Evolutionary conservation across 139 green algal genomes (phyloP), one percentile per base, ranked within the genome.

Genomic region (Trebouxia sp.): DNA sequence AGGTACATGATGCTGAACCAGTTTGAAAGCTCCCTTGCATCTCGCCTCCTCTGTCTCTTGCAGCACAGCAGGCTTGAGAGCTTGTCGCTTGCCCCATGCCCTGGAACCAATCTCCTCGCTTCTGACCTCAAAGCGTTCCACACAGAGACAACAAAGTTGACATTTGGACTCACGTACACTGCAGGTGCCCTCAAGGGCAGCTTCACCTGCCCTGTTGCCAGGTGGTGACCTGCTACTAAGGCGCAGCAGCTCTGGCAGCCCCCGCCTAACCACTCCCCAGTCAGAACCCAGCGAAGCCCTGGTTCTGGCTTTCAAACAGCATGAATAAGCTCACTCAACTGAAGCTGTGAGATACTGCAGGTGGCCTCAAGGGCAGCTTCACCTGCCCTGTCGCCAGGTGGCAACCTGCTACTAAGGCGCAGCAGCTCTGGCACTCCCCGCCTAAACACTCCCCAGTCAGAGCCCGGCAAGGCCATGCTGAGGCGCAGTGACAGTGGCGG

Each of bases 401-500:
- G 62, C 0, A 35, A 45, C 35, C 14, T 70, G 58, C 58, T 70
- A 7, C 58, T 72, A 8, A 32, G 62, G 32, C 62, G 62, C 62
- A 72, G 62, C 62, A 72, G 62, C 62, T 72, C 62, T 28, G 62
- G 62, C 35, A 45, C 32, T 43, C 32, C 62, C 15, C 35, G 32
- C 20, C 32, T 43, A 14, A 45, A 35, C 35, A 72, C 62, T n/a
- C 62, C 62, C 35, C 42, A 72, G 20, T 72, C 62, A 45, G 62
- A 72, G 62, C 62, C 62, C 62, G 43, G 35, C 62, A 72, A 45
- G 32, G 62, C 32, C 28, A 3, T 45, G 62, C 35, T 72, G 62
- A 72, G 62, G 62, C 62, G 62, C 62, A 72, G 32, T 45, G 62
- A 72, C 15, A 72, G 62, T n/a, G 32, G 62, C 7, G 62, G 62